Base-by-base conservation (phyloP, 306 rosid species). In the Medicago ruthenica region DNA sequence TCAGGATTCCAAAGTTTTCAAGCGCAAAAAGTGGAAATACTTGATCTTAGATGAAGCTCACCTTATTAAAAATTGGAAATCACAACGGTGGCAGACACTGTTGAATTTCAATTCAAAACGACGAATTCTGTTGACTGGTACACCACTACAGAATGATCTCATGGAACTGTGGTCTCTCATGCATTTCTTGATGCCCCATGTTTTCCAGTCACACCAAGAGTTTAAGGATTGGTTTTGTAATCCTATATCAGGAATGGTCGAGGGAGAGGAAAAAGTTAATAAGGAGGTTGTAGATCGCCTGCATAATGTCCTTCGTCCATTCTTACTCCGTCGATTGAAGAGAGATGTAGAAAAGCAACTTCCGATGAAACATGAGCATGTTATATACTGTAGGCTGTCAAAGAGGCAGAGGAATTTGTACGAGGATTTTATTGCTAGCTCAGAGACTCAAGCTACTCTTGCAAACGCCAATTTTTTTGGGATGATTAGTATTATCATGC, bases 91-190 rank as follows among this genome's bases (percentile, higher is more conserved):
- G 99, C 99, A 95, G 76, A 95, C 99, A 7, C 96, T 95, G 68
- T 79, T 95, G 89, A 95, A 95, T 87, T 95, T 95, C 91, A 92
- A 92, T 83, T 85, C 99, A 21, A 95, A 95, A 80, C 89, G 99
- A 11, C 96, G 97, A 41, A 95, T 95, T 75, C 87, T 95, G 62
- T 85, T 95, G 82, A 95, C 97, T 15, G 99, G 99, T 50, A 95
- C 99, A 14, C 99, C 99, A 6, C 86, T 95, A 51, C 99, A 95
- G 84, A 95, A 95, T 84, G 99, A 95, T 85, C 97, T 95, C 68
- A 95, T 95, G 99, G 99, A 95, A 84, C 92, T 95, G 44, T 95
- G 99, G 99, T 95, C 99, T 80, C 90, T 95, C 66, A 95, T 95
- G 99, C 99, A 95, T 81, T 95, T 95, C 87, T 89, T 95, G 89